These are phyloP conservation scores for Podila clonocystis DNA, from an alignment of 192 early-diverging fungal genomes.

Conservation along the genomic window DNA sequence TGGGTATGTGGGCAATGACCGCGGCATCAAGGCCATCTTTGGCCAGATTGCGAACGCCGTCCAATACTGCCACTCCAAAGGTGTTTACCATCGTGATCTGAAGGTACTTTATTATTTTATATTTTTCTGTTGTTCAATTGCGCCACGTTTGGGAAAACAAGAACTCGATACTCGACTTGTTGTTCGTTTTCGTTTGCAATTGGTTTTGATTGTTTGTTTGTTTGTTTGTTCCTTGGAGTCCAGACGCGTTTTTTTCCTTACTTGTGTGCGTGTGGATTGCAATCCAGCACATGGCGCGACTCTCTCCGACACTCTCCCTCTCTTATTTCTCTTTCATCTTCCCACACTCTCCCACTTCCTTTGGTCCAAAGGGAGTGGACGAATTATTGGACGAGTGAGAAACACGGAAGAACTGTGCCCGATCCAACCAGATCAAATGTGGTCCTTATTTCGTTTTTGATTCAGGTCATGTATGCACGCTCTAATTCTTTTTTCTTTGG, in stretches of 20 bases:
- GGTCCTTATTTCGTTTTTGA: not conserved
- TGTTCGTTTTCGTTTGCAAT: not conserved
- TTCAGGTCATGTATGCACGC: not conserved
- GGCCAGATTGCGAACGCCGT: conserved; percentile 76
- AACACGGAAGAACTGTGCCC: no score
- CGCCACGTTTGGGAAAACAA: not conserved
- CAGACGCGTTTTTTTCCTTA: not conserved
- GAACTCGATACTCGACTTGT: not conserved
- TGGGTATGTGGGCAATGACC: conserved; percentile 74
- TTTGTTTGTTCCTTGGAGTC: not conserved
- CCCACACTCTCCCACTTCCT: not conserved
- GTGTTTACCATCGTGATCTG: conserved; percentile 81
- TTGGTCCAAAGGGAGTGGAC: no score
- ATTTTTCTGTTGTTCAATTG: not conserved
- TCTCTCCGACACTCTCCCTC: not conserved
- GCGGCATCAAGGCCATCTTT: conserved; percentile 69
- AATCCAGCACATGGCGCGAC: no score
- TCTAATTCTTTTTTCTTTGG: not conserved
- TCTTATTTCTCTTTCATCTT: not conserved
- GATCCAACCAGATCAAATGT: no score
- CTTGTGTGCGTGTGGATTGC: no score
- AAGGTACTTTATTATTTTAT: conserved; percentile 40
- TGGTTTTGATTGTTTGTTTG: not conserved
- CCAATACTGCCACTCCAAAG: conserved; percentile 70
- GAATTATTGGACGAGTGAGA: no score